Evolutionary conservation across 768 basidiomycete species (phyloP).

Genomic region (Bullera alba): DNA sequence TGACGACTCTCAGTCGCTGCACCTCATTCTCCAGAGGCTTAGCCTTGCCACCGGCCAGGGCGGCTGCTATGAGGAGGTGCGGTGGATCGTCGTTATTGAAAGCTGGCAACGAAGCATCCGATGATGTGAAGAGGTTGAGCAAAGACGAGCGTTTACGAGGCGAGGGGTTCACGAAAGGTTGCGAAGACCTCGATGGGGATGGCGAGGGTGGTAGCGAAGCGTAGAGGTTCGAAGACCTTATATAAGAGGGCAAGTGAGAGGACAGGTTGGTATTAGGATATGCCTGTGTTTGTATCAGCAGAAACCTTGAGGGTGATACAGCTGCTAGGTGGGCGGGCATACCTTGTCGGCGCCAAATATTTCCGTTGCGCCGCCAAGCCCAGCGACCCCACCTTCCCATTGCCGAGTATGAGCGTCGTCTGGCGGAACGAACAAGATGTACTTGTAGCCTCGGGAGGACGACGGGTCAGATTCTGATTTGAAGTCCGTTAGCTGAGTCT

Average conservation of each 20-base stretch:
- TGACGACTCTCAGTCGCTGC: conserved; percentile 65
- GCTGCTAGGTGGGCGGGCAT: not conserved
- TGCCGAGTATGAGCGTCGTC: conserved; percentile 69
- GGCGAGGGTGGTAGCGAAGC: conserved; percentile 48
- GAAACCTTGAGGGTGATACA: no score
- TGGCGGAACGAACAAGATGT: conserved; percentile 75
- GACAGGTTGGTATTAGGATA: conserved; percentile 20
- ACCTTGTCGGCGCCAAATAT: conserved; percentile 75
- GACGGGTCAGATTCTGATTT: conserved; percentile 59
- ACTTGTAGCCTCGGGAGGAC: conserved; percentile 67
- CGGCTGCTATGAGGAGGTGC: conserved; percentile 37
- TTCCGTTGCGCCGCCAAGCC: conserved; percentile 57
- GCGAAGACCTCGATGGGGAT: conserved; percentile 35
- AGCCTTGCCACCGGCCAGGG: conserved; percentile 51
- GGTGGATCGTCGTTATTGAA: conserved; percentile 30
- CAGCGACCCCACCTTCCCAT: conserved; percentile 85
- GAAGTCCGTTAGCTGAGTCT: not conserved
- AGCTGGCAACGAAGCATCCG: conserved; percentile 2
- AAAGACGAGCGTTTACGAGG: conserved; percentile 55
- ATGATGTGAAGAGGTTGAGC: conserved; percentile 51
- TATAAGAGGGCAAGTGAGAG: conserved; percentile 53
- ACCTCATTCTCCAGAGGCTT: conserved; percentile 62
- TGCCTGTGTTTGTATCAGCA: not conserved
- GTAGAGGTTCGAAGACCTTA: conserved; percentile 43
- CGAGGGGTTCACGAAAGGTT: conserved; percentile 43